Conservation (phyloP, 2,329 filamentous ascomycete genomes). For the Paramyrothecium sp. region DNA sequence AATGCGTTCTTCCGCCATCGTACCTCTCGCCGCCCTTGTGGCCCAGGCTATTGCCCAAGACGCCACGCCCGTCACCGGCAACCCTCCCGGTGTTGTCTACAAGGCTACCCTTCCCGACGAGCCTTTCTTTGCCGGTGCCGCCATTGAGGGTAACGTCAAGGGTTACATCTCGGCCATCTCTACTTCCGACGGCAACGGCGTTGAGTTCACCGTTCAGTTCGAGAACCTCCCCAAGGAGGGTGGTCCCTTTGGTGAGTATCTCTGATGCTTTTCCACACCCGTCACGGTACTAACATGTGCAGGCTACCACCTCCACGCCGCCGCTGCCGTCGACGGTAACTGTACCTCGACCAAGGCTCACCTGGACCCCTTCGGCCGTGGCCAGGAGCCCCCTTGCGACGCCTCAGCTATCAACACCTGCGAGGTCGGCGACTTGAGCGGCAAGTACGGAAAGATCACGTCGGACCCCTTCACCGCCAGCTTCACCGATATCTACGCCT, state of each 20-base stretch:
- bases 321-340: slow-evolving; percentile 64
- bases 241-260: slow-evolving; percentile 58
- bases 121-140: slow-evolving; percentile 47
- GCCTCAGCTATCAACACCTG: slow-evolving; percentile 57
- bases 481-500: slow-evolving; percentile 59
- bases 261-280: neutral
- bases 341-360: slow-evolving; percentile 68
- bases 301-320: slow-evolving; percentile 74
- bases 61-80: slow-evolving; percentile 52
- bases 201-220: slow-evolving; percentile 54
- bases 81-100: slow-evolving; percentile 54
- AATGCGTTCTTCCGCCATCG: slow-evolving; percentile 18
- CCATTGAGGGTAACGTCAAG: slow-evolving; percentile 51
- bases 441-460: slow-evolving; percentile 67
- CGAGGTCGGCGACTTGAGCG: slow-evolving; percentile 74
- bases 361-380: slow-evolving; percentile 68
- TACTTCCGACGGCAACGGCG: slow-evolving; percentile 49
- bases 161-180: slow-evolving; percentile 48
- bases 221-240: slow-evolving; percentile 55
- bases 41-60: slow-evolving; percentile 32
- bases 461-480: slow-evolving; percentile 45
- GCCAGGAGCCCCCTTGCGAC: slow-evolving; percentile 62
- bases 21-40: slow-evolving; percentile 24
- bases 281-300: slow-evolving; percentile 7
- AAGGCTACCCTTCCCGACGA: slow-evolving; percentile 54